These are phyloP conservation scores for Talaromyces sp. DNA, from an alignment of 2,329 filamentous ascomycete species.

Conservation along the genomic window DNA sequence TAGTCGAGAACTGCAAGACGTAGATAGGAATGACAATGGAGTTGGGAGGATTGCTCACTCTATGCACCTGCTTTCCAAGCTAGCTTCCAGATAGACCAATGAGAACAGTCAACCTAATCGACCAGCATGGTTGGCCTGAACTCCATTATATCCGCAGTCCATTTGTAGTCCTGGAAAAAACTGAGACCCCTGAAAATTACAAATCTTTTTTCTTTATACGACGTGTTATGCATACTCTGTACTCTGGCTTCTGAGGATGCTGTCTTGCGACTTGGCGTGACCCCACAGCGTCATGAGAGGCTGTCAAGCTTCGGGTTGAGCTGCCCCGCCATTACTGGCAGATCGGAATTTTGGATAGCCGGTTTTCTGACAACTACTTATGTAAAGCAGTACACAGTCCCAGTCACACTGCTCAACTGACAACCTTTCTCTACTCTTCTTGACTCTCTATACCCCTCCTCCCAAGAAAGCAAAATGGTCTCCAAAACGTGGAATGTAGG, in stretches of 20 bases:
- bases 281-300: neutral
- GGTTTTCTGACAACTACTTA: neutral
- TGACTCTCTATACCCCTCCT: neutral
- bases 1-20: neutral
- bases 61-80: neutral
- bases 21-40: neutral
- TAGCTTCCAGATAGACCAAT: neutral
- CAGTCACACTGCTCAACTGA: neutral
- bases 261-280: neutral
- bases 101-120: neutral
- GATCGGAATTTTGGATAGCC: neutral
- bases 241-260: neutral
- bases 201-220: neutral
- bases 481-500: constrained; percentile 53
- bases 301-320: constrained; percentile 16
- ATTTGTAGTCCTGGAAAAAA: neutral
- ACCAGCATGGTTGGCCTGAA: neutral
- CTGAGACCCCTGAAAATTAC: neutral
- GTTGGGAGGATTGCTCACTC: neutral
- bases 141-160: neutral
- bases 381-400: neutral
- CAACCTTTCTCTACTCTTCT: neutral
- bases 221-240: neutral
- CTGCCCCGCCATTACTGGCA: constrained; percentile 17
- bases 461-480: constrained; percentile 31